Evolutionary conservation across 106 monocot genomes (phyloP), one percentile per base, ranked within the genome.

Genomic region (Acorus gramineus): DNA sequence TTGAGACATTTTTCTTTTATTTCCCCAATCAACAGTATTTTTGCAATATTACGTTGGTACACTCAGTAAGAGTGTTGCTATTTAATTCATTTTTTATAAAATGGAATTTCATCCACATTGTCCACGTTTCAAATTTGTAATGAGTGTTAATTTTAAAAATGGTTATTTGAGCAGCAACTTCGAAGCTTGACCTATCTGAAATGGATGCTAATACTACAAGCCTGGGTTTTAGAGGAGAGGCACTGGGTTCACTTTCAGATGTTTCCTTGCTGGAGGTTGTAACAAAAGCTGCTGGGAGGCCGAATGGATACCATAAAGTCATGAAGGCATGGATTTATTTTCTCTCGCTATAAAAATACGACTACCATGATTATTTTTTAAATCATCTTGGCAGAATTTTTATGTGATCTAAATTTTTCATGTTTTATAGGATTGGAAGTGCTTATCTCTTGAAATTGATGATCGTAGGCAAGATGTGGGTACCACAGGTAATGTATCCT

Each of bases 251-350:
- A 11, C 92, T 98, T 75, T 91, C 88, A 78, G 85, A 98, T 79
- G 71, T 98, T 69, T 91, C 96, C 49, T 64, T 92, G 52, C 67
- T 98, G 50, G 91, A 98, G 69, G 60, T 98, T 73, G 75, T 81
- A 65, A 85, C 96, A 62, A 98, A 84, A 80, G 91, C 85, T 67
- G 81, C 83, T 53, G 96, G 96, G 71, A 79, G 77, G 67, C 87
- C 96, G 74, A 88, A 98, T 85, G 80, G 83, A 57, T 98, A 92
- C 72, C 79, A 77, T 75, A 98, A 91, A 77, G 80, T 98, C 55
- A 81, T 98, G 49, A 98, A 98, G 83, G 96, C 77, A 48, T 49
- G 63, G 50, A 43, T 67, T 70, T 28, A 28, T 28, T 6, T 68
- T 82, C 49, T 44, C 69, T 13, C 28, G 4, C 44, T 65, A 46